phyloP scores from a whole-genome alignment of 495 filamentous ascomycete species.

The Rhypophila decipiens region DNA sequence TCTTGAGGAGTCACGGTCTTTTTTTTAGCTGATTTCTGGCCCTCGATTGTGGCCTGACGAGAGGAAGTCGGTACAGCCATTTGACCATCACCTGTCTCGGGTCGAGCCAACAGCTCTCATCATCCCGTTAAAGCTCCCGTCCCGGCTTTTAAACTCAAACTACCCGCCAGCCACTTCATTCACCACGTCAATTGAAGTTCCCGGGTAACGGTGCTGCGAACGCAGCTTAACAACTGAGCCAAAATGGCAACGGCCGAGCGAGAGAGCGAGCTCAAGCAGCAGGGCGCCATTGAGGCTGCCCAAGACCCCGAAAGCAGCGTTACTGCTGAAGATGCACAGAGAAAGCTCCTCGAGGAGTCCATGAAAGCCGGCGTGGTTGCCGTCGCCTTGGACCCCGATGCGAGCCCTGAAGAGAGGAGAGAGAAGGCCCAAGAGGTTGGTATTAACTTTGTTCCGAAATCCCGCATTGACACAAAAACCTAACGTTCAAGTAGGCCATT shows the following conservation, averaged over 20 bases:
- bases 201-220: slow-evolving; percentile 12
- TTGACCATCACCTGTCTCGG: not conserved
- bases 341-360: slow-evolving; percentile 65
- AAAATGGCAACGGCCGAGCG: slow-evolving; percentile 35
- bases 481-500: slow-evolving; percentile 29
- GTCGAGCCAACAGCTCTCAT: not conserved
- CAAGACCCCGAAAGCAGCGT: slow-evolving; percentile 62
- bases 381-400: slow-evolving; percentile 82
- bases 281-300: slow-evolving; percentile 67
- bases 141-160: not conserved
- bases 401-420: slow-evolving; percentile 75
- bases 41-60: too few species aligned
- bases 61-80: too few species aligned
- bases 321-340: slow-evolving; percentile 63
- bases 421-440: slow-evolving; percentile 57
- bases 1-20: too few species aligned
- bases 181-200: slow-evolving; percentile 16
- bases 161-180: not conserved
- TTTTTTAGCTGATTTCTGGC: too few species aligned
- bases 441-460: not conserved
- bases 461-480: not conserved
- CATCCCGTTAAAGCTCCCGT: not conserved
- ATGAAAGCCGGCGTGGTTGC: slow-evolving; percentile 69
- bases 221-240: slow-evolving; percentile 8
- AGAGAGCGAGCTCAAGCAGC: slow-evolving; percentile 62